Base-by-base conservation (phyloP, 352 stramenopile species). In the Hyaloperonospora brassicae region DNA sequence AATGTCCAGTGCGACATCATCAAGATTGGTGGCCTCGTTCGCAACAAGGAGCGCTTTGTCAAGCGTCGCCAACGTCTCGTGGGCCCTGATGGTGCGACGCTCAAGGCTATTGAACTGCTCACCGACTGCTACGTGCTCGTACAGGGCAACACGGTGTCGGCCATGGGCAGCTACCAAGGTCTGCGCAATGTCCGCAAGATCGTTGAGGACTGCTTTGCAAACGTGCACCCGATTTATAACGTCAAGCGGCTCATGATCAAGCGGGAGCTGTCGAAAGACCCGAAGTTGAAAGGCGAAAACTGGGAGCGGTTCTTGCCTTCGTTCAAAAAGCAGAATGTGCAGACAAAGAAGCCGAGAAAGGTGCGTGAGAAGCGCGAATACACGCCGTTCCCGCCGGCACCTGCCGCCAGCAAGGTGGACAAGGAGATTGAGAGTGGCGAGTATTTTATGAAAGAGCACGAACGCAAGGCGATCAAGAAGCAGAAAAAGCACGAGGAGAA, bases 91-190 rank as follows among this genome's bases (percentile, higher is more conserved):
- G 97, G 97, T 38, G 93, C 95, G 5, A 99, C 97, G 14, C 78
- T 99, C 13, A 97, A 96, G 50, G 79, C 97, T 8, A 90, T 99
- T 42, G 97, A 99, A 72, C 81, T 99, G 51, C 81, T 99, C 21
- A 99, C 97, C 3, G 93, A 96, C 39, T 99, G 96, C 76, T 99
- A 99, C 72, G 96, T 99, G 47, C 72, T 99, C 7, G 97, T 99
- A 17, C 89, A 97, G 55, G 87, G 87, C 46, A 99, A 99, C 73
- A 99, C 97, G 0, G 97, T 99, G 34, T 87, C 83, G 14, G 80
- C 95, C 27, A 90, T 94, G 80, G 79, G 81, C 22, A 76, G 61
- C 36, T 95, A 96, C 68, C 82, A 96, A 31, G 91, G 94, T 23
- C 76, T 98, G 11, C 96, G 95, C 65, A 93, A 93, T 58, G 91